Evolutionary conservation across 306 rosid species (phyloP).

Genomic region (Erythrophleum fordii): DNA sequence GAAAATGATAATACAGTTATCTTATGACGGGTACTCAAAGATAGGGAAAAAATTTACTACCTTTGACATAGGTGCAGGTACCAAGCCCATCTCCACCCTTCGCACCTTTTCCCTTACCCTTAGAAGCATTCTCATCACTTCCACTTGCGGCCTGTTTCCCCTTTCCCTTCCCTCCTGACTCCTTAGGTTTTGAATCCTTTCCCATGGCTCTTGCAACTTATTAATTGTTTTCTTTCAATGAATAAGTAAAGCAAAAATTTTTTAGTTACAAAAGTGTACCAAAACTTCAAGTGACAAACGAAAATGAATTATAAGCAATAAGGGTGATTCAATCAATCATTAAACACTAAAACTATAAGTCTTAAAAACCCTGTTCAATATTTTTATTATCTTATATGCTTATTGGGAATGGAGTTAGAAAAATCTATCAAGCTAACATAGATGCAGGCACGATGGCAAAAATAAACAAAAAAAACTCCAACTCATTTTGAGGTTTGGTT

Average conservation of each 20-base stretch:
- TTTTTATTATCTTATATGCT: not conserved
- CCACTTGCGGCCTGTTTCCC: slow-evolving; percentile 80
- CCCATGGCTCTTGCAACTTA: slow-evolving; percentile 67
- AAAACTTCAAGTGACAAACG: slow-evolving; percentile 13
- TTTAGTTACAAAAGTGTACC: slow-evolving; percentile 5
- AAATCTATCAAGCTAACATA: slow-evolving; percentile 11
- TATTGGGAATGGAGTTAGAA: slow-evolving; percentile 11
- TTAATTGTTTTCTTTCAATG: slow-evolving; percentile 1
- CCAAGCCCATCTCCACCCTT: slow-evolving; percentile 90
- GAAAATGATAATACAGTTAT: not conserved
- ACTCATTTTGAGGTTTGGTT: not conserved
- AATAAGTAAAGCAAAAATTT: slow-evolving; percentile 23
- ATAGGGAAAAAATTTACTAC: slow-evolving; percentile 39
- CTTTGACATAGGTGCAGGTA: slow-evolving; percentile 96
- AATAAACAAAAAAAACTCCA: not conserved
- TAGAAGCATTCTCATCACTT: slow-evolving; percentile 72
- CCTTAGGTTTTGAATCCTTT: slow-evolving; percentile 78
- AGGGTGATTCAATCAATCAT: slow-evolving; percentile 9
- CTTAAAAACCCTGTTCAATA: not conserved
- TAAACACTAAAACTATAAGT: not conserved
- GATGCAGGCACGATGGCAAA: not conserved
- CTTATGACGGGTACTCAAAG: not conserved
- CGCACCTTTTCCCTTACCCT: slow-evolving; percentile 88
- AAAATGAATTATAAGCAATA: not conserved
- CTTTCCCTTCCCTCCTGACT: slow-evolving; percentile 79